Evolutionary conservation across 768 basidiomycete genomes (phyloP).

Genomic region (Austroboletus eburneus): DNA sequence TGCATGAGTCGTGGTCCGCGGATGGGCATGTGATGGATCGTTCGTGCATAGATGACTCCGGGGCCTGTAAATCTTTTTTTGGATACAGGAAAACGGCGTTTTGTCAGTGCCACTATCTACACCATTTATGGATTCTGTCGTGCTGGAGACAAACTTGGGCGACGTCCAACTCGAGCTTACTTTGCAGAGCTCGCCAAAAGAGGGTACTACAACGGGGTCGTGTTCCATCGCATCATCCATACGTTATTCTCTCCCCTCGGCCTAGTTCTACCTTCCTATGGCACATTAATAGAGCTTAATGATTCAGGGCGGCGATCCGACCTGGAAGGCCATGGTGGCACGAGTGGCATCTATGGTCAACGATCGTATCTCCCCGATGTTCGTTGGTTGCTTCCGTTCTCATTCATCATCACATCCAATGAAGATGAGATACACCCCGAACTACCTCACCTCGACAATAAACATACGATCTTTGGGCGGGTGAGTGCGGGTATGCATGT

Average conservation of each 20-base stretch:
- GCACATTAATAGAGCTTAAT: conserved; percentile 86
- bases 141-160: conserved; percentile 81
- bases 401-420: conserved; percentile 33
- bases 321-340: conserved; percentile 89
- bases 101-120: no score
- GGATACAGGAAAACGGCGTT: no score
- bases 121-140: conserved; percentile 45
- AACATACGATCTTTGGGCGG: conserved; percentile 88
- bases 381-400: neutral
- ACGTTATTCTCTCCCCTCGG: conserved; percentile 27
- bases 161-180: conserved; percentile 85
- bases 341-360: conserved; percentile 83
- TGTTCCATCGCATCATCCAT: conserved; percentile 95
- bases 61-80: no score
- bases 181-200: conserved; percentile 87
- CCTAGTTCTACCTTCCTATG: no score
- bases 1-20: no score
- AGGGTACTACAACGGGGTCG: conserved; percentile 87
- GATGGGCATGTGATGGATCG: no score
- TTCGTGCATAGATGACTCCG: no score
- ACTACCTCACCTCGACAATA: conserved; percentile 78
- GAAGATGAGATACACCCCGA: conserved; percentile 92
- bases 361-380: conserved; percentile 61
- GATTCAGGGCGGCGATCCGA: conserved; percentile 95
- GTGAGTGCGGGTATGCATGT: conserved; percentile 91